Percentiles rank a stretch among this genome's conserved stretches.
Evolutionary conservation across 1,284 basidiomycete species (phyloP).

Genomic region (Phlebopus sp.): DNA sequence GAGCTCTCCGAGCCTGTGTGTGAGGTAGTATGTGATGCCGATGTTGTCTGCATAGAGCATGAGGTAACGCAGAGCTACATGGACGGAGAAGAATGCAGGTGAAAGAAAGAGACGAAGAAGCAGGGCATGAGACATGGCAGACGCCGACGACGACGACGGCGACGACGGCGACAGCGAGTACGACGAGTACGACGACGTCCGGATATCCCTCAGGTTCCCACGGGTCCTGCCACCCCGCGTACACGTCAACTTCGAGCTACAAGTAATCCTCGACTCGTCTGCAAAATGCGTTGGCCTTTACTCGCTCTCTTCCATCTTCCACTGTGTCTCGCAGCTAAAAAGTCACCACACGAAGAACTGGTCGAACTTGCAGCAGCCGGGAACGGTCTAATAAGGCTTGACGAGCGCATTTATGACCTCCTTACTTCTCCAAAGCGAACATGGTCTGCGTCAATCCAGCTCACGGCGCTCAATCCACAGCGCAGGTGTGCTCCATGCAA

Average conservation of each 20-base stretch:
- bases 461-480: slow-evolving; percentile 80
- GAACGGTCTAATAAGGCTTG: slow-evolving; percentile 79
- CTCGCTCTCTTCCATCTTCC: slow-evolving; percentile 48
- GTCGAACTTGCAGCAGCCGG: slow-evolving; percentile 62
- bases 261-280: neutral
- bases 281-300: slow-evolving; percentile 40
- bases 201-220: slow-evolving; percentile 30
- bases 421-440: slow-evolving; percentile 71
- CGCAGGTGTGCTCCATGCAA: slow-evolving; percentile 82
- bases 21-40: slow-evolving; percentile 95
- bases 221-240: slow-evolving; percentile 13
- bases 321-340: slow-evolving; percentile 40
- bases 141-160: slow-evolving; percentile 3
- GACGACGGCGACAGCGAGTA: slow-evolving; percentile 10
- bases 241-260: slow-evolving; percentile 28
- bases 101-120: slow-evolving; percentile 87
- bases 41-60: slow-evolving; percentile 88
- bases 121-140: slow-evolving; percentile 68
- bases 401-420: slow-evolving; percentile 72
- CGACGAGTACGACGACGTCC: neutral
- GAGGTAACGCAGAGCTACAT: slow-evolving; percentile 89
- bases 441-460: slow-evolving; percentile 80
- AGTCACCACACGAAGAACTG: slow-evolving; percentile 50
- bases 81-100: slow-evolving; percentile 86
- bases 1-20: slow-evolving; percentile 76